Percentiles rank a stretch among this genome's conserved stretches.
Evolutionary conservation across 345 rosid genomes (phyloP).

Genomic region (Aurinia saxatilis): DNA sequence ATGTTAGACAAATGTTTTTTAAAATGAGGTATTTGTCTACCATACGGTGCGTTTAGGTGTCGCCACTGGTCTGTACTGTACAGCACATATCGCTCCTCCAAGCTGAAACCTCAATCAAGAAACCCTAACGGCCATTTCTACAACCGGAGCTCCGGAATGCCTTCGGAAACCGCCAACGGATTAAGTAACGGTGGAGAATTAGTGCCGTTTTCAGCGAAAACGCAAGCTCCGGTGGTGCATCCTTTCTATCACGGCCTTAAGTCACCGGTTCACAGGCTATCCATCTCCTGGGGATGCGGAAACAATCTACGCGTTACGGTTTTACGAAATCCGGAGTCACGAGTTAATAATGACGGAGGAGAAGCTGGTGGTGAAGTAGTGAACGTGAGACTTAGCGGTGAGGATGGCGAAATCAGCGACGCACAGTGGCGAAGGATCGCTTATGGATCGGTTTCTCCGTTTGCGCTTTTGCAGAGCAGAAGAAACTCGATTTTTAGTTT

Average conservation of each 20-base stretch:
- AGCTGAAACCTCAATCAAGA: conserved; percentile 6
- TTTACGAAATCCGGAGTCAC: conserved; percentile 29
- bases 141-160: conserved; percentile 42
- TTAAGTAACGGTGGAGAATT: conserved; percentile 20
- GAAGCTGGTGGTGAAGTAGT: conserved; percentile 55
- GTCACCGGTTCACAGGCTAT: conserved; percentile 58
- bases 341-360: conserved; percentile 22
- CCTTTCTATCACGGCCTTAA: conserved; percentile 62
- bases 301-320: conserved; percentile 75
- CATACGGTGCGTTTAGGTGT: neutral
- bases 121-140: conserved; percentile 28
- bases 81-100: too few relatives aligned
- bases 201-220: conserved; percentile 11
- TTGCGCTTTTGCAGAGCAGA: conserved; percentile 80
- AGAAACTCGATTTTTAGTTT: conserved; percentile 50
- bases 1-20: too few relatives aligned
- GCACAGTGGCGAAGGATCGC: conserved; percentile 73
- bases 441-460: conserved; percentile 83
- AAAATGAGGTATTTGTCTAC: neutral
- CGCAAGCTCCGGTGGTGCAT: conserved; percentile 34
- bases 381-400: conserved; percentile 55
- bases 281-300: conserved; percentile 82
- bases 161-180: conserved; percentile 19
- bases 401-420: conserved; percentile 58
- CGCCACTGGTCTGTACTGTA: neutral